phyloP scores from a whole-genome alignment of 2,329 filamentous ascomycete species.

The Cladophialophora yegresii region DNA sequence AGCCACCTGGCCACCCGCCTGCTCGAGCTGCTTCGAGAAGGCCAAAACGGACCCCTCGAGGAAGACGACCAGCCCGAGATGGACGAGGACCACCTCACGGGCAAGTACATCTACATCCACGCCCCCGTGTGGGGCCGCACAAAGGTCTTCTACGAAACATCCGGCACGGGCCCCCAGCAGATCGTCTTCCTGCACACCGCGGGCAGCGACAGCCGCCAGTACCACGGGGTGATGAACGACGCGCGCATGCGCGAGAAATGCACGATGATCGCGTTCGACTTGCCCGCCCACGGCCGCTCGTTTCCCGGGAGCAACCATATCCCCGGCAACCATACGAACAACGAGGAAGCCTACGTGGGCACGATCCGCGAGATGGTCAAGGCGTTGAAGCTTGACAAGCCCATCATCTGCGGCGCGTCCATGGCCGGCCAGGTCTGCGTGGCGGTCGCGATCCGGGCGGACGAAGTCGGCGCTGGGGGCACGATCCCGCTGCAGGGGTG shows the following conservation, averaged over 20 bases:
- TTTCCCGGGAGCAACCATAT: constrained; percentile 50
- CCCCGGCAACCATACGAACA: constrained; percentile 52
- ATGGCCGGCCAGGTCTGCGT: constrained; percentile 56
- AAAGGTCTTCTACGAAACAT: constrained; percentile 55
- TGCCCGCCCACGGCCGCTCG: constrained; percentile 53
- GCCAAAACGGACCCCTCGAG: constrained; percentile 49
- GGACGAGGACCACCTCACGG: constrained; percentile 50
- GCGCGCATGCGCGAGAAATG: constrained; percentile 50
- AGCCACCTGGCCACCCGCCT: constrained; percentile 51
- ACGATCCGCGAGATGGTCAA: constrained; percentile 52
- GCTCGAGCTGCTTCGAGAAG: constrained; percentile 53
- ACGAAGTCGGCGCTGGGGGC: constrained; percentile 51
- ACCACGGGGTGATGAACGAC: constrained; percentile 57
- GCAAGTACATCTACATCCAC: constrained; percentile 52
- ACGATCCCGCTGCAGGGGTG: constrained; percentile 50
- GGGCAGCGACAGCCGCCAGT: constrained; percentile 53
- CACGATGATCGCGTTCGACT: constrained; percentile 54
- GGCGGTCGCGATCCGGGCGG: constrained; percentile 51
- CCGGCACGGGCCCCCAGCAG: constrained; percentile 51
- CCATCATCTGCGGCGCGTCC: constrained; percentile 45
- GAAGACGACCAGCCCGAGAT: constrained; percentile 45
- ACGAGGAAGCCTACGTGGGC: constrained; percentile 51
- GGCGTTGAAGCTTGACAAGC: constrained; percentile 47
- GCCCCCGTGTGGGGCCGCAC: constrained; percentile 52
- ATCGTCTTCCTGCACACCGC: constrained; percentile 52